Percentiles rank a stretch among this genome's conserved stretches.
phyloP scores from a whole-genome alignment of 495 filamentous ascomycete species.

The Penicillium paxilli region DNA sequence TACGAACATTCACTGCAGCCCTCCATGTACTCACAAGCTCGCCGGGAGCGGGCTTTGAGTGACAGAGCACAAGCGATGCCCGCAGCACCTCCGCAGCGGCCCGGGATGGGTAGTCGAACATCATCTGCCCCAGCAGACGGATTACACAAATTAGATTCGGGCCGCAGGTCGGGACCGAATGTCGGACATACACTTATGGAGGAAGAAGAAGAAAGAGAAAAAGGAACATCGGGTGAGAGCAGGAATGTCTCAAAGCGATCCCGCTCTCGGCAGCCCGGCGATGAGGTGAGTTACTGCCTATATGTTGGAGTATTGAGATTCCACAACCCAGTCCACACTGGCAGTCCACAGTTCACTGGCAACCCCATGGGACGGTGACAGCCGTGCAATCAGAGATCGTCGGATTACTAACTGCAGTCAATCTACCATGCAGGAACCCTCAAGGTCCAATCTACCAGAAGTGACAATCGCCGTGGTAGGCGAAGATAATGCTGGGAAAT shows the following conservation, averaged over 20 bases:
- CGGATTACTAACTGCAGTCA: slow-evolving; percentile 17
- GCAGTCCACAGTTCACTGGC: too few relatives aligned
- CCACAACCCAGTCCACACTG: not conserved
- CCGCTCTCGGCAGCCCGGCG: slow-evolving; percentile 13
- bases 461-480: slow-evolving; percentile 89
- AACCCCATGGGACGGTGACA: too few relatives aligned
- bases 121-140: slow-evolving; percentile 34
- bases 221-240: slow-evolving; percentile 17
- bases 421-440: slow-evolving; percentile 19
- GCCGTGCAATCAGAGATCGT: slow-evolving; percentile 1
- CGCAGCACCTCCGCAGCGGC: slow-evolving; percentile 24
- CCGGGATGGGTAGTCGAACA: slow-evolving; percentile 34
- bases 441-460: slow-evolving; percentile 38
- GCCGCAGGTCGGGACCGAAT: slow-evolving; percentile 17
- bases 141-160: slow-evolving; percentile 28
- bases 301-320: not conserved
- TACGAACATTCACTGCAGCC: not conserved
- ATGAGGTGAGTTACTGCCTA: slow-evolving; percentile 27
- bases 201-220: slow-evolving; percentile 37
- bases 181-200: slow-evolving; percentile 32
- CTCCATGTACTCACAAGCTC: slow-evolving; percentile 16
- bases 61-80: slow-evolving; percentile 32
- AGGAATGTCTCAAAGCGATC: slow-evolving; percentile 10
- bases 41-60: slow-evolving; percentile 33
- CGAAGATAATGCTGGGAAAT: slow-evolving; percentile 79